These are phyloP conservation scores for Bolboschoenoplectus hybrid DNA, from an alignment of 202 grass and related monocot genomes.

Conservation along the genomic window DNA sequence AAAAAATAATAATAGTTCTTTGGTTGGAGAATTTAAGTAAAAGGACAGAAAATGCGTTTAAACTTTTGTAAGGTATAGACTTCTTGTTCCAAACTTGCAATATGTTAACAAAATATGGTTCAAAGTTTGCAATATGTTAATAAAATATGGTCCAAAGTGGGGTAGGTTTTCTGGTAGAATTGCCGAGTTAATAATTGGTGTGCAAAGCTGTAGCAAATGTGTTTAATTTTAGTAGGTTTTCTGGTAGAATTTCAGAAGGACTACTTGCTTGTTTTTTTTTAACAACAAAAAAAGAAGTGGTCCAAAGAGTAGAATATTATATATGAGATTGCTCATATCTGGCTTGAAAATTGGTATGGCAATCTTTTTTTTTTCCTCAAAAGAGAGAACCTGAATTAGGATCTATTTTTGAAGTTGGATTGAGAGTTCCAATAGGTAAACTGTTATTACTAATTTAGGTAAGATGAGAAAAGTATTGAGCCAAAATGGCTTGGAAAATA, in stretches of 20 bases:
- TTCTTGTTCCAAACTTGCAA: conserved; percentile 51
- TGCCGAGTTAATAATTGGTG: conserved; percentile 8
- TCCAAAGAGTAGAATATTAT: not conserved
- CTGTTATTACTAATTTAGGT: conserved; percentile 46
- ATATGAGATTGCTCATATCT: not conserved
- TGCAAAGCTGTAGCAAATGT: conserved; percentile 1
- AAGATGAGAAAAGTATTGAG: conserved; percentile 32
- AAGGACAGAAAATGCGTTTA: not conserved
- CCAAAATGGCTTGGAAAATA: conserved; percentile 49
- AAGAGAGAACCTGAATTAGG: not conserved
- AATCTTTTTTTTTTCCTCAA: not conserved
- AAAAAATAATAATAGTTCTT: conserved; percentile 35
- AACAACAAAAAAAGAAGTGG: conserved; percentile 22
- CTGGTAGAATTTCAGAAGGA: not conserved
- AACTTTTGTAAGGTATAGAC: conserved; percentile 8
- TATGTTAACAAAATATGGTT: not conserved
- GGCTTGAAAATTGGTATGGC: not conserved
- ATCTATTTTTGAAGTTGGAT: not conserved
- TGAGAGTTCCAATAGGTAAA: conserved; percentile 25
- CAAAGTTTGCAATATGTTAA: not conserved
- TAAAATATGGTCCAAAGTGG: conserved; percentile 27
- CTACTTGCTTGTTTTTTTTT: conserved; percentile 46
- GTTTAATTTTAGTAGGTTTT: conserved; percentile 5
- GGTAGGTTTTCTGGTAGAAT: not conserved
- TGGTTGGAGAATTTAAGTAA: conserved; percentile 25